phyloP scores from a whole-genome alignment of 805 yeast genomes.

The Yarrowia sp. region DNA sequence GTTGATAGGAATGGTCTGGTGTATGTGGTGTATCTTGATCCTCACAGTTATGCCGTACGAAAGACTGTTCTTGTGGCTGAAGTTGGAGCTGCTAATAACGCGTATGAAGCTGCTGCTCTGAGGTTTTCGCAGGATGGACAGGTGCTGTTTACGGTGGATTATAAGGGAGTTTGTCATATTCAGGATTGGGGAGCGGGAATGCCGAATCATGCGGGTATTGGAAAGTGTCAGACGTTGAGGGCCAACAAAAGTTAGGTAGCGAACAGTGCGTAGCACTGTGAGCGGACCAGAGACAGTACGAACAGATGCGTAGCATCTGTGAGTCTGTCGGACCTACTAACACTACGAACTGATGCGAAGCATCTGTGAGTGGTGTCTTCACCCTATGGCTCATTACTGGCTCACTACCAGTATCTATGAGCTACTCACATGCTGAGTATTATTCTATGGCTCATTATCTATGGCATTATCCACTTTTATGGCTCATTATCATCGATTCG shows the following conservation, averaged over 20 bases:
- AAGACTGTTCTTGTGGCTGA: conserved; percentile 70
- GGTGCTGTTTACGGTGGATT: conserved; percentile 67
- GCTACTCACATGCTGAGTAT: not conserved
- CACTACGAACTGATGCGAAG: not conserved
- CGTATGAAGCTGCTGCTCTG: conserved; percentile 74
- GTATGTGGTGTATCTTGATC: conserved; percentile 48
- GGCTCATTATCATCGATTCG: too few relatives aligned
- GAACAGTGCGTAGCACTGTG: not conserved
- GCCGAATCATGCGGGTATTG: conserved; percentile 50
- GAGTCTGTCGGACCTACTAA: not conserved
- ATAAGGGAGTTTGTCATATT: conserved; percentile 74
- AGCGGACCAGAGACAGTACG: not conserved
- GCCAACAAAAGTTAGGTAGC: not conserved
- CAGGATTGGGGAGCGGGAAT: conserved; percentile 87
- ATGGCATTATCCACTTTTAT: not conserved
- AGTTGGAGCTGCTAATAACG: conserved; percentile 70
- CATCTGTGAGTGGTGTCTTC: not conserved
- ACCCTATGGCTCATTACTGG: too few relatives aligned
- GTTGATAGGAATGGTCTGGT: conserved; percentile 76
- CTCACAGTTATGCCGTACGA: conserved; percentile 54
- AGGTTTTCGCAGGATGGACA: conserved; percentile 80
- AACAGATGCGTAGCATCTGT: not conserved
- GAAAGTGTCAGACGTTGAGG: conserved; percentile 36
- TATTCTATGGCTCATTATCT: not conserved
- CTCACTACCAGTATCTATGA: too few relatives aligned